Base-by-base conservation (phyloP, 768 basidiomycete genomes). In the Suillus americanus region DNA sequence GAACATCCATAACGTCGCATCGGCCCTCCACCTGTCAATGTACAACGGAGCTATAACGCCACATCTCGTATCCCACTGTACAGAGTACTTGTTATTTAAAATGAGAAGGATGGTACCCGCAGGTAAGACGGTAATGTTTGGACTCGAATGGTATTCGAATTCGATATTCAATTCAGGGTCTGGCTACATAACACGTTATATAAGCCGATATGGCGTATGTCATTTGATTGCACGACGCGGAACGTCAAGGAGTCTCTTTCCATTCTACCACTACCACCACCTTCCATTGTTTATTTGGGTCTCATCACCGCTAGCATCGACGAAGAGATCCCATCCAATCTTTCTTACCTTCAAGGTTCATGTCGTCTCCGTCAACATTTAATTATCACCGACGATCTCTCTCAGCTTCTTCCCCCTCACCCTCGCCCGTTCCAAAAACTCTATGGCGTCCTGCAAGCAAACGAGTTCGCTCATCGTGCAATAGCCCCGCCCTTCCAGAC, bases 321-420 rank as follows among this genome's bases (percentile, higher is more conserved):
- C 62, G 35, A 59, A 63, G 53, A 61, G 25, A 5, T 45, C 23
- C 18, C 23, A 6, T 10, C 12, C 48, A n/a, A 62, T 20, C 72
- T n/a, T 40, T 25, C 48, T 3, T 30, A 57, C 56, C 28, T 50
- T 63, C 65, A 37, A 6, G 37, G 65, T 72, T 68, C 61, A 75
- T 80, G 79, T 76, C 78, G 50, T 80, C 79, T 60, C 64, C 74
- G 50, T 73, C 73, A 62, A 66, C 72, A 54, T 67, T 73, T 59
- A 76, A 72, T 66, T 78, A 80, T 69, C 84, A 85, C 61, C 81
- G 82, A 45, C 76, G 86, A 70, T 87, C 88, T 28, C 85, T 83
- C 63, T 87, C 88, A 18, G 72, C 78, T 10, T 75, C 78, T 28
- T 80, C 80, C 45, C 75, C 73, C 61, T 78, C 67, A 5, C 74